phyloP scores from a whole-genome alignment of 2,329 filamentous ascomycete genomes.

The Fusarium nisikadoi region DNA sequence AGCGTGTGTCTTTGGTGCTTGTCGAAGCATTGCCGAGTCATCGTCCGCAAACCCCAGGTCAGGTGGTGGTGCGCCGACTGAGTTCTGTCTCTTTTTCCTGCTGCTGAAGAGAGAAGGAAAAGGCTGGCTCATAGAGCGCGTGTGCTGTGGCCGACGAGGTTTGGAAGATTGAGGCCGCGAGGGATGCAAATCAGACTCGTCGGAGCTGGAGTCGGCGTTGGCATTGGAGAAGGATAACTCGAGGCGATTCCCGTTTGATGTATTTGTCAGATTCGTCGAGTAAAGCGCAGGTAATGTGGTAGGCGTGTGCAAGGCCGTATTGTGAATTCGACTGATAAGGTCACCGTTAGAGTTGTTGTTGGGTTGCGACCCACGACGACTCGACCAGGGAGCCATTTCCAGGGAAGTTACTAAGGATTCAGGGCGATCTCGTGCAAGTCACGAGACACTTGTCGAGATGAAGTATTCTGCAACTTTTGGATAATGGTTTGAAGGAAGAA shows the following conservation, averaged over 20 bases:
- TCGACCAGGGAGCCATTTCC: slow-evolving; percentile 50
- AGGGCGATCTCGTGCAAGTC: slow-evolving; percentile 12
- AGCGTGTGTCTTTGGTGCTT: slow-evolving; percentile 43
- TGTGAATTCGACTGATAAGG: slow-evolving; percentile 52
- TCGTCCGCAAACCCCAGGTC: slow-evolving; percentile 47
- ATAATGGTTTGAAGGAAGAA: neutral
- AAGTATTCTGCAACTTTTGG: neutral
- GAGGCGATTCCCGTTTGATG: slow-evolving; percentile 33
- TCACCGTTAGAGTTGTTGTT: slow-evolving; percentile 44
- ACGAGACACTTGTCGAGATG: slow-evolving; percentile 9
- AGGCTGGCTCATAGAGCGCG: slow-evolving; percentile 80
- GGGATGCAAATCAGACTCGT: slow-evolving; percentile 54
- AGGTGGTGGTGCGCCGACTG: slow-evolving; percentile 48
- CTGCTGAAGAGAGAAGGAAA: slow-evolving; percentile 76
- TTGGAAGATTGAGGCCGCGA: slow-evolving; percentile 38
- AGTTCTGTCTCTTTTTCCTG: slow-evolving; percentile 64
- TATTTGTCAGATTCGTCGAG: slow-evolving; percentile 12
- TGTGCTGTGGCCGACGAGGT: slow-evolving; percentile 42
- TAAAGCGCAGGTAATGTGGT: slow-evolving; percentile 42
- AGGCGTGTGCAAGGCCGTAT: slow-evolving; percentile 49
- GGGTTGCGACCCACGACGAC: slow-evolving; percentile 45
- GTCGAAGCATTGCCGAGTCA: slow-evolving; percentile 45
- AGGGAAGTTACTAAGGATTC: slow-evolving; percentile 31
- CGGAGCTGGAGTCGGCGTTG: slow-evolving; percentile 56
- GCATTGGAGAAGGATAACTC: slow-evolving; percentile 46